Conservation (phyloP, 805 yeast species). For the Ogataea pini region DNA sequence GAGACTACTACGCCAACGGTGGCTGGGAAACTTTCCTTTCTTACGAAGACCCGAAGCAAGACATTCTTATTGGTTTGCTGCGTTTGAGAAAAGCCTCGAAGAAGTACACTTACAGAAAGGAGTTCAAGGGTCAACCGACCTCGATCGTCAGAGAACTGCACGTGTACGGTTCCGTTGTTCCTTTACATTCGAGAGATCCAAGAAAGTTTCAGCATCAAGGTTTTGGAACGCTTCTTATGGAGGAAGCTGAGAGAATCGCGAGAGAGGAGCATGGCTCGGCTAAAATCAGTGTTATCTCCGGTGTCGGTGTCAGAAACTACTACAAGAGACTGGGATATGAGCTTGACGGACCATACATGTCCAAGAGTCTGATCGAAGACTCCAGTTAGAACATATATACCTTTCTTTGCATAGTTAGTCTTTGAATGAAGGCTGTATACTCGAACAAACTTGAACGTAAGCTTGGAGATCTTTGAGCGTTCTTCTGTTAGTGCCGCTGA, state of each 20-base stretch:
- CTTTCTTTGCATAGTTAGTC: not conserved
- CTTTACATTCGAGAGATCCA: conserved; percentile 94
- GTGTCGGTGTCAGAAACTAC: conserved; percentile 97
- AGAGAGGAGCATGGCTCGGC: conserved; percentile 90
- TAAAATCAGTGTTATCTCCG: conserved; percentile 91
- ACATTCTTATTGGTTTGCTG: conserved; percentile 87
- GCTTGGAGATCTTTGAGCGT: conserved; percentile 40
- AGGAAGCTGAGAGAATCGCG: conserved; percentile 96
- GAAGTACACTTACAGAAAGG: conserved; percentile 88
- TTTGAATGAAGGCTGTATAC: conserved; percentile 58
- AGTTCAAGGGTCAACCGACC: conserved; percentile 78
- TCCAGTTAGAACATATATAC: not conserved
- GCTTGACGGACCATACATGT: conserved; percentile 96
- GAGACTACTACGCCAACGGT: conserved; percentile 96
- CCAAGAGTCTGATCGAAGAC: conserved; percentile 46
- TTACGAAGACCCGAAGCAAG: conserved; percentile 96
- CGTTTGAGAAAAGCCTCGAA: conserved; percentile 87
- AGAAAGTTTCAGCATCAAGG: conserved; percentile 99
- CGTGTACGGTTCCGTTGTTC: conserved; percentile 97
- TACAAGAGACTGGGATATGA: conserved; percentile 89
- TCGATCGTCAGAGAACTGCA: conserved; percentile 96
- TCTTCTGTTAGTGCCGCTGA: conserved; percentile 39
- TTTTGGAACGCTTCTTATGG: conserved; percentile 95
- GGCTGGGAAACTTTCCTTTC: conserved; percentile 98
- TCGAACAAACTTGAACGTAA: conserved; percentile 54